Evolutionary conservation across 768 basidiomycete genomes (phyloP).

Genomic region (Boletellus ananiceps): DNA sequence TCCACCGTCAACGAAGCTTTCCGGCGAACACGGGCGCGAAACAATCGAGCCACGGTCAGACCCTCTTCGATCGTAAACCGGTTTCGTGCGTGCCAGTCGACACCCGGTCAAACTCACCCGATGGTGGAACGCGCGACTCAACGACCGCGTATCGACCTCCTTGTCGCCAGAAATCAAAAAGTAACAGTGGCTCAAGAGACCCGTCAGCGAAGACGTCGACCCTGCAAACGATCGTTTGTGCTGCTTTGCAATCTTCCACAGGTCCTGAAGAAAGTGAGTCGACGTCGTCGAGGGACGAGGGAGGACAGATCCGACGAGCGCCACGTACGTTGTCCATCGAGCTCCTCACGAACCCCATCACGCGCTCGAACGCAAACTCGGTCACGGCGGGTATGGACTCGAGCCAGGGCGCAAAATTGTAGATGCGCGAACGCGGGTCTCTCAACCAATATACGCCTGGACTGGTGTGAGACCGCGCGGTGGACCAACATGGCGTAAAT

Average conservation of each 20-base stretch:
- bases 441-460: conserved; percentile 86
- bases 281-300: no score
- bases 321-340: conserved; percentile 63
- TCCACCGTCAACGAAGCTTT: background rate
- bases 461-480: conserved; percentile 39
- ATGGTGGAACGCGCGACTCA: conserved; percentile 56
- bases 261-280: conserved; percentile 43
- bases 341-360: conserved; percentile 71
- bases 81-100: no score
- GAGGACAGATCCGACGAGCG: background rate
- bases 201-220: conserved; percentile 86
- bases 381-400: conserved; percentile 69
- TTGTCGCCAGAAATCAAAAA: conserved; percentile 77
- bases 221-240: conserved; percentile 67
- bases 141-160: conserved; percentile 51
- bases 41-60: no score
- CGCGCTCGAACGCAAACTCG: conserved; percentile 81
- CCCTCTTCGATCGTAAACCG: no score
- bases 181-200: conserved; percentile 83
- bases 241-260: conserved; percentile 54
- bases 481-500: background rate
- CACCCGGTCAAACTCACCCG: conserved; percentile 56
- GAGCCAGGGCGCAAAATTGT: conserved; percentile 75
- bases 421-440: conserved; percentile 80
- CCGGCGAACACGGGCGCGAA: no score